phyloP scores from a whole-genome alignment of 2,329 filamentous ascomycete species.

The Trichophyton rubrum region DNA sequence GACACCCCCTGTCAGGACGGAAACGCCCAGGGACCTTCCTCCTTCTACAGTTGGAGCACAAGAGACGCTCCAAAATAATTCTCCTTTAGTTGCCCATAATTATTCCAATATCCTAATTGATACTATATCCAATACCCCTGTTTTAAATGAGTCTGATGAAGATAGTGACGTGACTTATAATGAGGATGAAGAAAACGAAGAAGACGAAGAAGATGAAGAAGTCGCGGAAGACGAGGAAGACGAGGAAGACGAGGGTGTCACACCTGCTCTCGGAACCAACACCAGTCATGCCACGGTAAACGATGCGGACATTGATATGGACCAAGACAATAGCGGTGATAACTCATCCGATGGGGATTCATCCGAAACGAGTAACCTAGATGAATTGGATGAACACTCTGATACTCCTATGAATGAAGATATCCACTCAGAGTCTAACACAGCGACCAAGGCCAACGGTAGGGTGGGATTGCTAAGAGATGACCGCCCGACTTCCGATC shows the following conservation, averaged over 20 bases:
- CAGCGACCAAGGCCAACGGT: neutral
- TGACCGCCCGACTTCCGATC: neutral
- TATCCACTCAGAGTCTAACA: neutral
- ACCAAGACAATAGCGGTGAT: neutral
- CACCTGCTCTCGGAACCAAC: neutral
- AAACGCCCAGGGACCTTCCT: neutral
- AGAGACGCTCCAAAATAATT: neutral
- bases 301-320: slow-evolving; percentile 1
- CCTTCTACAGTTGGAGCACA: neutral
- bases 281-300: neutral
- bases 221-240: neutral
- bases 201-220: slow-evolving; percentile 4
- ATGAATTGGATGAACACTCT: neutral
- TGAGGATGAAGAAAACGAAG: slow-evolving; percentile 12
- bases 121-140: neutral
- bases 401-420: neutral
- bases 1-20: neutral
- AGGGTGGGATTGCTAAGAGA: neutral
- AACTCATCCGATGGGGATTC: neutral
- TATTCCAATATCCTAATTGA: neutral
- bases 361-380: neutral
- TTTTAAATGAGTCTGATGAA: slow-evolving; percentile 9
- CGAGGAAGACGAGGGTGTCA: neutral
- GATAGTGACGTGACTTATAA: slow-evolving; percentile 7
- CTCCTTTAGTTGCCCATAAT: neutral